Evolutionary conservation across 306 rosid genomes (phyloP), one percentile per base, ranked within the genome.

Genomic region (Glycine tomentella): DNA sequence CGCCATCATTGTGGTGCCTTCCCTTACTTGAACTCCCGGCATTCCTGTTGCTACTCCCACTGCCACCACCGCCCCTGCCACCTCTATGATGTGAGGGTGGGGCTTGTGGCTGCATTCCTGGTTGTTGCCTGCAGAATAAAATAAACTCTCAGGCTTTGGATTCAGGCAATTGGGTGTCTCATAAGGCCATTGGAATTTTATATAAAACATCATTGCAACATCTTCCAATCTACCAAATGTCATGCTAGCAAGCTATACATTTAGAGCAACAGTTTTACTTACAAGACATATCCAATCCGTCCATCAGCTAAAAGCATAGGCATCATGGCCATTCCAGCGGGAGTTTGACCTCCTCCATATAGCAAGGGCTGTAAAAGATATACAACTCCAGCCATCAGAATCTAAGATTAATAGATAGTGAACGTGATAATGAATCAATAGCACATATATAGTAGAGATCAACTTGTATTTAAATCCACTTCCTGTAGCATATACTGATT

Each of bases 291-390:
- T 84, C 96, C 99, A 31, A 95, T 88, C 76, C 94, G 90, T 45
- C 99, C 99, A 76, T 95, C 98, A 63, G 97, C 96, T 40, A 93
- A 87, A 86, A 95, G 92, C 97, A 95, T 95, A 50, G 99, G 98
- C 97, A 95, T 91, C 98, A 93, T 95, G 83, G 97, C 88, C 97
- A 95, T 90, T 69, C 97, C 97, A 36, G 91, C 31, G 40, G 95
- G 97, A 73, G 87, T 70, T 42, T 90, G 90, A 83, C 97, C 97
- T 70, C 89, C 85, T 81, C 99, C 99, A 91, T 92, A 90, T 45
- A 95, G 85, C 87, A 91, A 14, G 13, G 97, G 96, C 98, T 95
- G 97, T 85, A 83, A 59, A 50, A 86, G 72, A 74, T 72, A n/a
- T n/a, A 31, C 82, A 72, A 42, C 55, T 70, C 62, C 56, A 44